Conservation (phyloP, 495 filamentous ascomycete genomes). For the Xylaria bambusicola region DNA sequence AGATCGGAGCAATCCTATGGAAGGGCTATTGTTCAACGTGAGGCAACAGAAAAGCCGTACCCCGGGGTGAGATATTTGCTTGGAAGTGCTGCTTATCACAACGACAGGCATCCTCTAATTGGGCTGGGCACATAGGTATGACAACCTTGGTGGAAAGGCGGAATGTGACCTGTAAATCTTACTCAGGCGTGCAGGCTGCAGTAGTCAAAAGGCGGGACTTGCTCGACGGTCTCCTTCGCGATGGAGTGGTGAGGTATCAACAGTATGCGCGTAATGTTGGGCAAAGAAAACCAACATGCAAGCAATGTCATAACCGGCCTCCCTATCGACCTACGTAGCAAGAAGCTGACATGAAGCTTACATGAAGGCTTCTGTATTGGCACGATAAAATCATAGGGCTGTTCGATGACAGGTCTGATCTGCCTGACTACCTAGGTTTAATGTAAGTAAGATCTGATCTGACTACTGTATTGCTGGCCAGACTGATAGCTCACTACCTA, state of each 20-base stretch:
- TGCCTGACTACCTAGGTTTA: no score
- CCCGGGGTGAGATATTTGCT: not conserved
- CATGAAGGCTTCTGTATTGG: no score
- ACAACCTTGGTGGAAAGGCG: not conserved
- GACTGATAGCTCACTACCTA: no score
- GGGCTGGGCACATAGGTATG: conserved; percentile 4
- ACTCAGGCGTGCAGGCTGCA: conserved; percentile 22
- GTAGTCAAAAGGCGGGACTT: not conserved
- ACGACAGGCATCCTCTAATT: not conserved
- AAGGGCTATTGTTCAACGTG: not conserved
- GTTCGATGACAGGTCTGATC: no score
- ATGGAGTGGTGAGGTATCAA: conserved; percentile 2
- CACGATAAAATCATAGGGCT: no score
- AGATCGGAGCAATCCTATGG: not conserved
- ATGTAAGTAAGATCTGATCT: no score
- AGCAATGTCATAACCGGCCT: no score
- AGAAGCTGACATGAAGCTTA: no score
- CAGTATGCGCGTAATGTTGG: not conserved
- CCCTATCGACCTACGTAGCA: no score
- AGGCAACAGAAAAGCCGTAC: not conserved
- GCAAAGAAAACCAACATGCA: not conserved
- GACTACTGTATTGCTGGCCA: no score
- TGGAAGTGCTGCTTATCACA: not conserved
- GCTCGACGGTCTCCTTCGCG: not conserved
- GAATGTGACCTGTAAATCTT: conserved; percentile 9